Base-by-base conservation (phyloP, 2,329 filamentous ascomycete species). In the Pestalotiopsis sp. region DNA sequence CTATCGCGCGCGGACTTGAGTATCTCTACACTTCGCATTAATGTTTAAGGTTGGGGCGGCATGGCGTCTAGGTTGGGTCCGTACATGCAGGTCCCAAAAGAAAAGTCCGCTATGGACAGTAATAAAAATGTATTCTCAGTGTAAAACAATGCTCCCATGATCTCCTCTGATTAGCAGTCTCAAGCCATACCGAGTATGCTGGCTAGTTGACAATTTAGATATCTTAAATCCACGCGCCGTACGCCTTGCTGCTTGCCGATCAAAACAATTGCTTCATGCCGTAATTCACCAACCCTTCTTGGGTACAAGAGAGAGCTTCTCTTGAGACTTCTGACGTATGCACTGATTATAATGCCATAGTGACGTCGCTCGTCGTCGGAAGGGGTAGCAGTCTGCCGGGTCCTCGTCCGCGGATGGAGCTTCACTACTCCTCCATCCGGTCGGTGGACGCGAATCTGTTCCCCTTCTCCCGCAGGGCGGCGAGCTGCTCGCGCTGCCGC, bases 401-500 rank as follows among this genome's bases (percentile, higher is more conserved):
- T 9, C 58, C 35, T 10, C 26, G 35, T 35, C 30, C 30, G 35
- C 14, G 30, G 26, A 17, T 9, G 17, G 58, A 58, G 58, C 13
- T 14, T 5, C 10, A 20, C 60, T 72, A 79, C 70, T 78, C 76
- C 70, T 83, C 81, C 82, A 85, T 84, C 74, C 78, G 78, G 71
- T 82, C 81, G 7, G 69, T 76, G 55, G 72, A 68, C 64, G 75
- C 73, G 68, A 84, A 81, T 68, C 74, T 73, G 10, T 79, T 71
- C 0, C 86, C 86, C 57, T 85, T 82, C 38, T 85, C 84, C 69
- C 85, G 82, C 74, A 93, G 77, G 65, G 78, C 78, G 66, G 79
- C 81, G 67, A 93, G 79, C 70, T 90, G 83, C 48, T 82, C 83
- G 66, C 85, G 87, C 82, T 94, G 91, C 75, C 81, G 82, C 72